Conservation (phyloP, 352 stramenopile genomes). For the Phytophthora sp. region DNA sequence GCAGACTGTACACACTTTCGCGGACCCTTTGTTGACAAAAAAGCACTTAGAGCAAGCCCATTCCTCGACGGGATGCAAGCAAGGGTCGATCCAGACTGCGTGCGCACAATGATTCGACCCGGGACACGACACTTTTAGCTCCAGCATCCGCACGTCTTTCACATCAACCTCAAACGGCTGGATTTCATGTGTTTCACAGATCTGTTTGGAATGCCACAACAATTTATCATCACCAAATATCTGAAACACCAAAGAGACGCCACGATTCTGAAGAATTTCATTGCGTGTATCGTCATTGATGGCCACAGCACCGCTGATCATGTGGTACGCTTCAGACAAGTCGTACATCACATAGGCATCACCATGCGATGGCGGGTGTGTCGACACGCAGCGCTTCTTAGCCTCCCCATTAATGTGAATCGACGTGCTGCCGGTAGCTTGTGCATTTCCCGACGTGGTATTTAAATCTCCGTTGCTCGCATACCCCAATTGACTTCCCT, state of each 20-base stretch:
- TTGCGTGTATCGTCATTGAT: slow-evolving; percentile 79
- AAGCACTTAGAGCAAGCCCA: slow-evolving; percentile 72
- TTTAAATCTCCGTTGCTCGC: slow-evolving; percentile 50
- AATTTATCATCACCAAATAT: slow-evolving; percentile 71
- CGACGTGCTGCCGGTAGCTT: slow-evolving; percentile 30
- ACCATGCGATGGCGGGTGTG: slow-evolving; percentile 71
- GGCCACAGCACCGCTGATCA: slow-evolving; percentile 59
- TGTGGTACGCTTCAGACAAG: slow-evolving; percentile 62
- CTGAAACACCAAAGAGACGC: slow-evolving; percentile 65
- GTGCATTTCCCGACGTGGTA: slow-evolving; percentile 17
- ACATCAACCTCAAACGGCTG: slow-evolving; percentile 74
- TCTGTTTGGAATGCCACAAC: slow-evolving; percentile 79
- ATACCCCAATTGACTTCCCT: slow-evolving; percentile 80
- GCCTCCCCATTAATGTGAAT: slow-evolving; percentile 70
- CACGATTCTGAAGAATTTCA: slow-evolving; percentile 64
- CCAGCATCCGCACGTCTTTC: slow-evolving; percentile 71
- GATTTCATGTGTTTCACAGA: slow-evolving; percentile 43
- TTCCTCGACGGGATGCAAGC: slow-evolving; percentile 67
- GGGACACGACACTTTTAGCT: slow-evolving; percentile 68
- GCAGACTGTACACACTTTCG: slow-evolving; percentile 61
- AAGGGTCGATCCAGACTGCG: slow-evolving; percentile 83
- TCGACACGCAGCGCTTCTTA: slow-evolving; percentile 81
- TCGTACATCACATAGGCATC: slow-evolving; percentile 88
- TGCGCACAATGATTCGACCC: slow-evolving; percentile 84
- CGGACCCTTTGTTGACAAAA: slow-evolving; percentile 73